phyloP scores from a whole-genome alignment of 805 yeast genomes.

The Yamadazyma endophytica region DNA sequence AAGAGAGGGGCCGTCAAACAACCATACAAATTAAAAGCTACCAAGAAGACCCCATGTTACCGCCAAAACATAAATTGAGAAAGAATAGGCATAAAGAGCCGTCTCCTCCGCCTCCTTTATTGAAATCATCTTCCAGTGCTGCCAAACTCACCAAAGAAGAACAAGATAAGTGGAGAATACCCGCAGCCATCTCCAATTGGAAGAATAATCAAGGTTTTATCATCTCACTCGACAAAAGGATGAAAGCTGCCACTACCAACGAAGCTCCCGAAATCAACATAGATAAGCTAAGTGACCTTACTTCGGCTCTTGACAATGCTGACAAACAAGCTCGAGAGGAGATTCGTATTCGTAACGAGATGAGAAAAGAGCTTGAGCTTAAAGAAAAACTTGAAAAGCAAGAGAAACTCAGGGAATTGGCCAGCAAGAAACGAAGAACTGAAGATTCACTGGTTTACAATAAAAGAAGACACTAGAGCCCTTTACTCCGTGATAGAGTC shows the following conservation, averaged over 20 bases:
- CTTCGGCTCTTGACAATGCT: constrained; percentile 70
- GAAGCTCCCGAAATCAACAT: constrained; percentile 37
- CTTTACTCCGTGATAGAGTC: too few species aligned
- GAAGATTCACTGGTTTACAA: background rate
- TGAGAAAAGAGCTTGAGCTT: constrained; percentile 18
- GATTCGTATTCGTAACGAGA: constrained; percentile 20
- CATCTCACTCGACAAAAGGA: constrained; percentile 72
- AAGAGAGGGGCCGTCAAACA: constrained; percentile 24
- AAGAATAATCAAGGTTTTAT: constrained; percentile 90
- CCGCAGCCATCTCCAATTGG: constrained; percentile 93
- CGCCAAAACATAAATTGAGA: constrained; percentile 69
- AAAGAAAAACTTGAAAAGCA: constrained; percentile 28
- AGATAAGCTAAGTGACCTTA: constrained; percentile 57
- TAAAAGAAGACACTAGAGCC: constrained; percentile 1
- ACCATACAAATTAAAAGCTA: constrained; percentile 63
- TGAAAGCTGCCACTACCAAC: constrained; percentile 45
- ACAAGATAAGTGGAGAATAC: constrained; percentile 78
- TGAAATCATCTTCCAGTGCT: constrained; percentile 39
- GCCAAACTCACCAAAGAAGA: constrained; percentile 61
- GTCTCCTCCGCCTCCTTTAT: constrained; percentile 59
- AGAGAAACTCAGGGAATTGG: constrained; percentile 21
- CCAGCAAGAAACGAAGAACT: constrained; percentile 17
- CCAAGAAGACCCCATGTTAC: constrained; percentile 80
- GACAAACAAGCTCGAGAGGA: constrained; percentile 28
- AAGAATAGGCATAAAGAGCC: constrained; percentile 65